Conservation (phyloP, 1,139 yeast genomes). For the Blastobotrys apis region DNA sequence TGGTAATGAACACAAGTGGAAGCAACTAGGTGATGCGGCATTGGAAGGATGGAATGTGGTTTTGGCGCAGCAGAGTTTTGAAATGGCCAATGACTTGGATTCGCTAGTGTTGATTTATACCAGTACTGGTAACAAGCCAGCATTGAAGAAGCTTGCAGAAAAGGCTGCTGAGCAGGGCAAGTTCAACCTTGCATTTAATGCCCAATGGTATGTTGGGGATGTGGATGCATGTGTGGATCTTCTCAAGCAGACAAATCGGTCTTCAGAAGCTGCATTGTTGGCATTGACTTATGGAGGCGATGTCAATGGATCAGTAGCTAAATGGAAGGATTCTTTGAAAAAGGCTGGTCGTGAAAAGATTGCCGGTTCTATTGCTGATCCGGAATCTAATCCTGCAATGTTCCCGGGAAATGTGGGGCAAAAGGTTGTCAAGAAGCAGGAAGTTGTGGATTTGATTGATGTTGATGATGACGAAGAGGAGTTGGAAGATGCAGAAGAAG, state of each 20-base stretch:
- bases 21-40: slow-evolving; percentile 84
- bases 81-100: slow-evolving; percentile 75
- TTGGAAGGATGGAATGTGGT: slow-evolving; percentile 72
- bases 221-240: slow-evolving; percentile 59
- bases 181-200: slow-evolving; percentile 87
- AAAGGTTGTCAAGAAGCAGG: slow-evolving; percentile 28
- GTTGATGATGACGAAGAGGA: slow-evolving; percentile 21
- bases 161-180: slow-evolving; percentile 67
- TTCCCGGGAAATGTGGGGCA: slow-evolving; percentile 32
- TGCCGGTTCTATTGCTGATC: slow-evolving; percentile 43
- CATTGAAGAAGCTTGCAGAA: slow-evolving; percentile 54
- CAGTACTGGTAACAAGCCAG: slow-evolving; percentile 65
- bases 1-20: slow-evolving; percentile 75
- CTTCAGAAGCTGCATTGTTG: slow-evolving; percentile 80
- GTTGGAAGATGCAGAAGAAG: slow-evolving; percentile 13
- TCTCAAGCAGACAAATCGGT: slow-evolving; percentile 63
- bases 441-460: slow-evolving; percentile 27
- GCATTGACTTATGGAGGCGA: slow-evolving; percentile 69
- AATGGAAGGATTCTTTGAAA: slow-evolving; percentile 63
- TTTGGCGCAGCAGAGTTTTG: slow-evolving; percentile 76
- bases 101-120: slow-evolving; percentile 80
- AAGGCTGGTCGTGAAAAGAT: slow-evolving; percentile 52
- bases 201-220: slow-evolving; percentile 84
- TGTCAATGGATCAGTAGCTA: slow-evolving; percentile 44
- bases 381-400: slow-evolving; percentile 28